These are phyloP conservation scores for Pichia sp. DNA, from an alignment of 1,139 yeast genomes.

Conservation along the genomic window DNA sequence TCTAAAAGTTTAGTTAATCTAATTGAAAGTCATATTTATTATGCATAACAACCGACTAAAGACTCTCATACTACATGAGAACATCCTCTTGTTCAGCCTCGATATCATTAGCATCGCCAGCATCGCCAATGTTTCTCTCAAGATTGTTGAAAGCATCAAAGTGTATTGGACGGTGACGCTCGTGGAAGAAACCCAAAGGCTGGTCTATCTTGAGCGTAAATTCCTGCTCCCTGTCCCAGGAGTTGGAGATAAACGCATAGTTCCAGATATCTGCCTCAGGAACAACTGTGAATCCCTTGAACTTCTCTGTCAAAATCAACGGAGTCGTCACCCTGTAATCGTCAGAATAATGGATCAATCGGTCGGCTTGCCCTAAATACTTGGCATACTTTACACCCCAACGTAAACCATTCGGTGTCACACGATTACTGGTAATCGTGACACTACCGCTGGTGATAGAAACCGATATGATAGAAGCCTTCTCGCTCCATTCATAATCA, in stretches of 20 bases:
- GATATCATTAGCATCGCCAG: conserved; percentile 28
- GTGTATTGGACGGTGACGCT: conserved; percentile 83
- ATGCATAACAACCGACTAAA: too few relatives aligned
- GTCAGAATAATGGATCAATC: conserved; percentile 44
- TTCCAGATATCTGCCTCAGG: conserved; percentile 90
- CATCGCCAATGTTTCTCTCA: conserved; percentile 34
- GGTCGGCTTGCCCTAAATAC: conserved; percentile 32
- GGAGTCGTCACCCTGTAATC: conserved; percentile 63
- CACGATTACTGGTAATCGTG: conserved; percentile 62
- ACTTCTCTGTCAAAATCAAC: conserved; percentile 67
- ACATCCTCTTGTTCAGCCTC: conserved; percentile 71
- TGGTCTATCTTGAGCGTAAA: conserved; percentile 68
- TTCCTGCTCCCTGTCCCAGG: conserved; percentile 63
- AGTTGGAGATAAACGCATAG: conserved; percentile 81
- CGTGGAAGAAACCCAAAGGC: conserved; percentile 81
- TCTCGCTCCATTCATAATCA: conserved; percentile 35
- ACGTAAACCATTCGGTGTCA: conserved; percentile 60
- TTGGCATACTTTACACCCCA: conserved; percentile 78
- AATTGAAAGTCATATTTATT: too few relatives aligned
- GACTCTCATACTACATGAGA: conserved; percentile 2
- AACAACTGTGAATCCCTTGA: conserved; percentile 79
- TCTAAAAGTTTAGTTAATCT: too few relatives aligned
- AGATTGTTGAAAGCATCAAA: conserved; percentile 70
- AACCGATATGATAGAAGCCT: conserved; percentile 58
- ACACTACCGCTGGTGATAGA: conserved; percentile 83